phyloP scores from a whole-genome alignment of 78 protist species.

The Isochrysis galbana region DNA sequence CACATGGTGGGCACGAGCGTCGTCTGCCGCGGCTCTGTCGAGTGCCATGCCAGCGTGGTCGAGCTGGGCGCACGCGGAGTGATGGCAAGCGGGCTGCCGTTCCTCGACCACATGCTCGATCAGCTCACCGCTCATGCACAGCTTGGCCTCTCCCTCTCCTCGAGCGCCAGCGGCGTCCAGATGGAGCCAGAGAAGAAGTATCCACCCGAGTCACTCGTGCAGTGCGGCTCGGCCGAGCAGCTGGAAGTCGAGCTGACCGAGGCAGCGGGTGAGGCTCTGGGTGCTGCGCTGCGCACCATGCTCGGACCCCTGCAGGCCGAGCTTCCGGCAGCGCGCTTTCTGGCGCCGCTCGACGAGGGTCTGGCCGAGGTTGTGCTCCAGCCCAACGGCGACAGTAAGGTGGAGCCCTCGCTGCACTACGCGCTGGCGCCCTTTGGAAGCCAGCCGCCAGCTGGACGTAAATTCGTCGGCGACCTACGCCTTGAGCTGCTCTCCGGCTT shows the following conservation, averaged over 20 bases:
- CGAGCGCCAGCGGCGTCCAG: neutral
- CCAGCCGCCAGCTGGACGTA: neutral
- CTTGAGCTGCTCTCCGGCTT: neutral
- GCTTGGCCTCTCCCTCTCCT: neutral
- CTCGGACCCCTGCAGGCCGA: no score
- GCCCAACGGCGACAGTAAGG: no score
- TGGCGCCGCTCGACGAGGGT: constrained; percentile 5
- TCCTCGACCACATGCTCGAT: constrained; percentile 22
- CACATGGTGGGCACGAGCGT: no score
- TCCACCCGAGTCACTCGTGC: no score
- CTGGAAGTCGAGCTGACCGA: no score
- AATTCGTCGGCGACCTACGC: neutral
- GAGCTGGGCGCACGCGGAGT: no score
- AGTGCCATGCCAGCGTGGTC: no score
- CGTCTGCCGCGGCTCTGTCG: no score
- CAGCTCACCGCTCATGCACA: neutral
- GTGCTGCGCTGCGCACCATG: no score
- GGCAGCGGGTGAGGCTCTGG: no score
- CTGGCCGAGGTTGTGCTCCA: neutral
- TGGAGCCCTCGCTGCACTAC: neutral
- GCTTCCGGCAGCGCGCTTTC: no score
- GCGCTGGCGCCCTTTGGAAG: neutral
- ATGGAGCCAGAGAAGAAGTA: neutral
- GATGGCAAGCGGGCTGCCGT: neutral
- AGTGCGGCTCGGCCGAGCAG: no score